Conservation (phyloP, 805 yeast genomes). For the Kuraishia ogatae region DNA sequence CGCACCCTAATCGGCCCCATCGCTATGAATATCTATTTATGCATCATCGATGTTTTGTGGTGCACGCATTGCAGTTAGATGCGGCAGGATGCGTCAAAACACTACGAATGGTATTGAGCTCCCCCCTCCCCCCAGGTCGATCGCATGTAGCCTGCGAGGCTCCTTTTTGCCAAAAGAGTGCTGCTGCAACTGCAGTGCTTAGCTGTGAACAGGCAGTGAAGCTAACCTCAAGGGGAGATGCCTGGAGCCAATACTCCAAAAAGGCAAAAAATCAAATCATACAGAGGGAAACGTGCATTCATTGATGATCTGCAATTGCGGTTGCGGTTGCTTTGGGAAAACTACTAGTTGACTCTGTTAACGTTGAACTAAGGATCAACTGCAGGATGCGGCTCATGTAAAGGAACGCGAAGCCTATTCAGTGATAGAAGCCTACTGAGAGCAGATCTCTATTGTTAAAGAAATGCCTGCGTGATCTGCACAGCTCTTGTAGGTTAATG, state of each 20-base stretch:
- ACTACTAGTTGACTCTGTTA: background rate
- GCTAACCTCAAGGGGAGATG: too few species aligned
- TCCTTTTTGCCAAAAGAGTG: too few species aligned
- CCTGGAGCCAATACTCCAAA: too few species aligned
- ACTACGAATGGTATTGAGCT: too few species aligned
- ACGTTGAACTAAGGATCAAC: background rate
- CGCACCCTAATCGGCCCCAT: too few species aligned
- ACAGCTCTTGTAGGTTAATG: background rate
- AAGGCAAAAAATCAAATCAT: too few species aligned
- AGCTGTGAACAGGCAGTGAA: too few species aligned
- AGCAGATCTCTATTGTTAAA: background rate
- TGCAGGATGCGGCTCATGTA: background rate
- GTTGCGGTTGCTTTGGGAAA: too few species aligned
- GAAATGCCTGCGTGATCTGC: background rate
- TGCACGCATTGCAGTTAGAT: background rate
- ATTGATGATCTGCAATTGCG: too few species aligned
- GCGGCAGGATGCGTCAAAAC: background rate
- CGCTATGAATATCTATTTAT: too few species aligned
- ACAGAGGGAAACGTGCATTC: too few species aligned
- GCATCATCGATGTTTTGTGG: background rate
- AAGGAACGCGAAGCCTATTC: background rate
- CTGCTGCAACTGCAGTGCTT: too few species aligned
- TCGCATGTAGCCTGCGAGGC: background rate
- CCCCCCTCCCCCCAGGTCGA: background rate
- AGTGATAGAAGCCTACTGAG: background rate